These are phyloP conservation scores for Leishmania guyanensis DNA, from an alignment of 208 protist species.

Conservation along the genomic window DNA sequence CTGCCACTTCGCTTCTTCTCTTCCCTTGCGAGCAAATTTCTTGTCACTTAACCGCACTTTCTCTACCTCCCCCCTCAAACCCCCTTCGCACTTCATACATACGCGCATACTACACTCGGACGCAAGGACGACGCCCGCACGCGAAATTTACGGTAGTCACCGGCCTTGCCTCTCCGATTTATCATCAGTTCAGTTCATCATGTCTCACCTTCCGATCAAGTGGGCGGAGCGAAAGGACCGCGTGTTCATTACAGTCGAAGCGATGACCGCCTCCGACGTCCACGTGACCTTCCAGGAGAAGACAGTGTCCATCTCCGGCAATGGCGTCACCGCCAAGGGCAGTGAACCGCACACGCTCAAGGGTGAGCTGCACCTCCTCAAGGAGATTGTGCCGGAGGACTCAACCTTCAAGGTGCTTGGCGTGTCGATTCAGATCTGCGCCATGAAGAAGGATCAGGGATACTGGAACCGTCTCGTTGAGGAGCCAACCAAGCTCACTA, in stretches of 20 bases:
- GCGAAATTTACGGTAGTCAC: neutral
- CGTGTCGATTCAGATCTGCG: conserved; percentile 84
- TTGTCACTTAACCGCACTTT: neutral
- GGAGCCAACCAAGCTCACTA: conserved; percentile 68
- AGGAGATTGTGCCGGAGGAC: conserved; percentile 77
- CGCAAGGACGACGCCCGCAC: neutral
- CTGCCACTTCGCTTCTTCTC: neutral
- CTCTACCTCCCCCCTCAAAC: neutral
- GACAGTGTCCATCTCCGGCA: conserved; percentile 65
- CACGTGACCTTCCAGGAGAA: conserved; percentile 82
- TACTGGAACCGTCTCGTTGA: conserved; percentile 89
- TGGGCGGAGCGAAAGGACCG: conserved; percentile 90
- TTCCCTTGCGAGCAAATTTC: neutral
- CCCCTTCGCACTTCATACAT: neutral
- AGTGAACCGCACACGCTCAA: conserved; percentile 67
- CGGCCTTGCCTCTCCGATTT: neutral
- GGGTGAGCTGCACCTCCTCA: conserved; percentile 72
- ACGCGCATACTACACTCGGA: neutral
- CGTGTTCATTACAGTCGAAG: conserved; percentile 88
- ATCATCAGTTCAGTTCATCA: conserved; percentile 8
- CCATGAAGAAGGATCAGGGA: conserved; percentile 85
- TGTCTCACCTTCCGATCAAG: conserved; percentile 88
- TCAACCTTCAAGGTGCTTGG: conserved; percentile 90
- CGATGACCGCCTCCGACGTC: conserved; percentile 73
- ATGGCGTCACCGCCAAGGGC: conserved; percentile 71